A percentile compares a stretch with the other conserved stretches of the same genome.
Evolutionary conservation across 2,329 filamentous ascomycete species (phyloP).

Genomic region (Colletotrichum orchidophilum): DNA sequence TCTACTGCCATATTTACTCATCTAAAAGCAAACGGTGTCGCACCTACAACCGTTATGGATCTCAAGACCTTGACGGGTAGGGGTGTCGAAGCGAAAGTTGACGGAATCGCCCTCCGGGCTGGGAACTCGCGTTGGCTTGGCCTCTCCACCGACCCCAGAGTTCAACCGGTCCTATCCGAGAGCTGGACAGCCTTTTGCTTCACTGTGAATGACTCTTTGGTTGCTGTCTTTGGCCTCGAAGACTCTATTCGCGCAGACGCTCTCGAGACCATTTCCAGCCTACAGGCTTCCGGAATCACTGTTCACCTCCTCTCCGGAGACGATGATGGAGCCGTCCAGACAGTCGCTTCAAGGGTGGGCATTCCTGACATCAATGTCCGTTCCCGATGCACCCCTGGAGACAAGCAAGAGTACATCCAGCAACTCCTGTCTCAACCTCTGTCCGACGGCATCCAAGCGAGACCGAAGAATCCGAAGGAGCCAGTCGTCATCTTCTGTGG

Average conservation of each 20-base stretch:
- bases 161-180: constrained; percentile 45
- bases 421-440: constrained; percentile 40
- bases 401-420: constrained; percentile 57
- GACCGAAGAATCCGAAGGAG: constrained; percentile 31
- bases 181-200: constrained; percentile 60
- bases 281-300: constrained; percentile 49
- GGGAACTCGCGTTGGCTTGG: constrained; percentile 62
- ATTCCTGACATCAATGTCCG: constrained; percentile 50
- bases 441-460: too few relatives aligned
- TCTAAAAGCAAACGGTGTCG: constrained; percentile 42
- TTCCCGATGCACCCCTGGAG: constrained; percentile 53
- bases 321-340: constrained; percentile 57
- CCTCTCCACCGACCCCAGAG: constrained; percentile 41
- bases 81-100: constrained; percentile 51
- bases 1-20: constrained; percentile 56
- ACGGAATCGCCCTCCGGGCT: constrained; percentile 48
- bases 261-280: constrained; percentile 41
- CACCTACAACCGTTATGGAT: constrained; percentile 38
- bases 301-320: constrained; percentile 64
- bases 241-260: constrained; percentile 58
- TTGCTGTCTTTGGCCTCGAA: constrained; percentile 56
- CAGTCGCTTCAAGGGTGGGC: constrained; percentile 48
- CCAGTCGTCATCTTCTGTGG: constrained; percentile 73
- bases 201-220: constrained; percentile 45
- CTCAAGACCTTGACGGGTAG: constrained; percentile 53